Conservation (phyloP, 2,329 filamentous ascomycete species). For the Diaporthe ilicicola region DNA sequence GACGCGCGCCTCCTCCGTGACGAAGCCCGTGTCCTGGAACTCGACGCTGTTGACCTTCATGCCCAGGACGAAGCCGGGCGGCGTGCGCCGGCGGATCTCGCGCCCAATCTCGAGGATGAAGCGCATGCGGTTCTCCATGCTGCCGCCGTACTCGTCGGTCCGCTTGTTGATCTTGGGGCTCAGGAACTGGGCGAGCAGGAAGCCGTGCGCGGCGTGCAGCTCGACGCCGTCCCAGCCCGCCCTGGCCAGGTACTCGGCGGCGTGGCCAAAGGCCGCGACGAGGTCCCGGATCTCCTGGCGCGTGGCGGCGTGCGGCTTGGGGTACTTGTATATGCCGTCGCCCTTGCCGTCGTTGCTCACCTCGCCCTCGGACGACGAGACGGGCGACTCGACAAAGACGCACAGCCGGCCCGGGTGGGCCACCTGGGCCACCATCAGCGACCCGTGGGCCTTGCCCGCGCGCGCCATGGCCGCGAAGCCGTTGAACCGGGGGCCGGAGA, state of each 20-base stretch:
- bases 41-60: constrained; percentile 68
- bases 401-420: constrained; percentile 65
- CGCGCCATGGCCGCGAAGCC: constrained; percentile 64
- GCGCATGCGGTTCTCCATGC: constrained; percentile 53
- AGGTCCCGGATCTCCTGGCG: constrained; percentile 41
- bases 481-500: constrained; percentile 66
- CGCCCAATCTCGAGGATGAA: constrained; percentile 56
- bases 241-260: constrained; percentile 68
- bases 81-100: constrained; percentile 41
- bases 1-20: constrained; percentile 57
- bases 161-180: constrained; percentile 57
- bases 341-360: neutral
- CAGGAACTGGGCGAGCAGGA: constrained; percentile 62
- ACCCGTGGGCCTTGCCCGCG: constrained; percentile 63
- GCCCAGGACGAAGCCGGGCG: constrained; percentile 50
- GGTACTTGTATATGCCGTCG: neutral
- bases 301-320: neutral
- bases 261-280: constrained; percentile 69
- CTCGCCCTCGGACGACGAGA: neutral
- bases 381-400: neutral
- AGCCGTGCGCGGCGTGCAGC: constrained; percentile 63
- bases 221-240: constrained; percentile 66
- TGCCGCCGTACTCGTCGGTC: constrained; percentile 59
- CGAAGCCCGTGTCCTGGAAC: constrained; percentile 62
- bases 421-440: constrained; percentile 67